phyloP scores from a whole-genome alignment of 768 basidiomycete genomes.

The Termitomyces sp. region DNA sequence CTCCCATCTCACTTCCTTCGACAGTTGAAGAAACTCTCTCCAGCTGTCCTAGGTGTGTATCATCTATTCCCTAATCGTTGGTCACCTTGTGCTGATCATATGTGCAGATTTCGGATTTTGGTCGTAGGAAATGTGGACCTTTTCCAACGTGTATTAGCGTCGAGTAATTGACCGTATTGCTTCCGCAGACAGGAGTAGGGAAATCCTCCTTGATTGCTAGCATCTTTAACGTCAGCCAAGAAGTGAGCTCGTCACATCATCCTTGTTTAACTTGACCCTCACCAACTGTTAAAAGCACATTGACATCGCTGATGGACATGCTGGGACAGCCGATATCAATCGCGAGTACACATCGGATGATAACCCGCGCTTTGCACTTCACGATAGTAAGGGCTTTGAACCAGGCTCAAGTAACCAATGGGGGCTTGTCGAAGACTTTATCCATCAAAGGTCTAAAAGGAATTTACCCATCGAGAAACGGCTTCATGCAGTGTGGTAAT shows the following conservation, averaged over 20 bases:
- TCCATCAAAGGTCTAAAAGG: background rate
- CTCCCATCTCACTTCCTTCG: background rate
- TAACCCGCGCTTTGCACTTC: background rate
- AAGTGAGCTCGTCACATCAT: background rate
- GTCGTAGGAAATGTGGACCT: background rate
- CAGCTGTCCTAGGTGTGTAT: background rate
- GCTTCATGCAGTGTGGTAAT: background rate
- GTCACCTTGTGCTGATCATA: background rate
- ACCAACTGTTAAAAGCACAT: background rate
- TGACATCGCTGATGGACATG: background rate
- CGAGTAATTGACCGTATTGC: background rate
- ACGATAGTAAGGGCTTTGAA: background rate
- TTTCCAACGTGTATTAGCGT: background rate
- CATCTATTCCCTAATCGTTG: background rate
- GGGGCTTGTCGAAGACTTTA: background rate
- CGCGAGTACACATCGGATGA: background rate
- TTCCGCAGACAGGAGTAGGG: background rate
- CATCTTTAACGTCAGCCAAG: background rate
- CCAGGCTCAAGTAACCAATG: background rate
- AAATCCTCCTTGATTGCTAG: background rate
- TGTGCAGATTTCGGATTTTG: background rate
- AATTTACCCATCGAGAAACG: background rate
- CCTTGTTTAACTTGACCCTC: too few species aligned
- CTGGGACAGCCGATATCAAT: background rate
- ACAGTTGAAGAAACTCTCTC: background rate